Evolutionary conservation across 768 basidiomycete species (phyloP), one percentile per base, ranked within the genome.

Genomic region (Lepiota brunneoincarnata): DNA sequence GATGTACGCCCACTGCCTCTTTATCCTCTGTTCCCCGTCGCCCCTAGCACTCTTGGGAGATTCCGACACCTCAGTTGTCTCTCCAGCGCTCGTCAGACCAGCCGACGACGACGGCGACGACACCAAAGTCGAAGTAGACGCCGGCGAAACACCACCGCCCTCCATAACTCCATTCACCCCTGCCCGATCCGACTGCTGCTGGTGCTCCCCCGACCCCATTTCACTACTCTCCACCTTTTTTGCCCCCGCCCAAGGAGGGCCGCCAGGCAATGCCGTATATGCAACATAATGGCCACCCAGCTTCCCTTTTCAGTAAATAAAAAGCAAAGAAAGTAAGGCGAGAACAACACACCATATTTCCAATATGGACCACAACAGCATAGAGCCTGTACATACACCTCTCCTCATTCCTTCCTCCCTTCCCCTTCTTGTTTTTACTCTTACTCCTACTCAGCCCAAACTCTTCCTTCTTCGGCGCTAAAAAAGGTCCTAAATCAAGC

Each of bases 241-340:
- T 20, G 6, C 55, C 49, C 18, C 54, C 46, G 15, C 53, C 28
- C 51, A 43, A 31, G 67, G 61, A 0, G 62, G 50, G 3, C 65
- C 57, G 53, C 70, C 69, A 21, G 86, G 88, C 18, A 91, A 77
- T 1, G 90, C 89, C 6, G 86, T 85, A 64, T 93, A 93, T 6
- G 92, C 87, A 43, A 94, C 76, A 64, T 96, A 96, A 65, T 96
- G 93, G 0, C 93, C 93, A 20, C 91, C 90, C 40, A 93, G 79
- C 89, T 92, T 28, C 55, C 48, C 49, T 36, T n/a, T 24, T 58
- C 31, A 49, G 36, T 28, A 61, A 34, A 39, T 45, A 23, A 35
- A 57, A 14, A 37, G 14, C 20, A 20, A 43, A 28, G 42, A 20
- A 17, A 17, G 20, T 40, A 14, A 35, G 50, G 26, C 17, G 44